Evolutionary conservation across 192 early-diverging fungal genomes (phyloP).

Genomic region (Podila horticola): DNA sequence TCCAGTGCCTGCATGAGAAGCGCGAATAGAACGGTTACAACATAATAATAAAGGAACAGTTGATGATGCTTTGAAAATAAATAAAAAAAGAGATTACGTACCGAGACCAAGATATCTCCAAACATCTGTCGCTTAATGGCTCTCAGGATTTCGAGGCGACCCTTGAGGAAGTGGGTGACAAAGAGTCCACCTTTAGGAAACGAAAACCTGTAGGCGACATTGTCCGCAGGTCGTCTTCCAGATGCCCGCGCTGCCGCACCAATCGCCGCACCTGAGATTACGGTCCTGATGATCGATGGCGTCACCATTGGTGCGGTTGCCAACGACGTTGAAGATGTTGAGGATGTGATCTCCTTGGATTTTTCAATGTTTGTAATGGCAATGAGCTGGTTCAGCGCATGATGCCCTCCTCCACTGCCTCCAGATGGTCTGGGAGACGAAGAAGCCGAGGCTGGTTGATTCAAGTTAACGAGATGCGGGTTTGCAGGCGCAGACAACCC

Average conservation of each 20-base stretch:
- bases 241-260: slow-evolving; percentile 5
- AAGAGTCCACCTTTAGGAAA: slow-evolving; percentile 54
- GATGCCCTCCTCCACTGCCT: slow-evolving; percentile 7
- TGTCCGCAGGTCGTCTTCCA: slow-evolving; percentile 21
- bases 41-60: neutral
- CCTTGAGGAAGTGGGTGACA: slow-evolving; percentile 55
- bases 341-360: slow-evolving; percentile 17
- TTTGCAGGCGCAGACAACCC: slow-evolving; percentile 36
- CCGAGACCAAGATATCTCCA: slow-evolving; percentile 56
- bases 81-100: neutral
- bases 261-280: neutral
- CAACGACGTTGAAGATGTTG: neutral
- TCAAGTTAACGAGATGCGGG: slow-evolving; percentile 41
- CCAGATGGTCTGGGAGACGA: neutral
- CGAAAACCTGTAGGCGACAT: slow-evolving; percentile 54
- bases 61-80: neutral
- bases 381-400: slow-evolving; percentile 46
- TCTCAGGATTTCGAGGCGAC: slow-evolving; percentile 55
- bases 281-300: neutral
- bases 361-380: slow-evolving; percentile 32
- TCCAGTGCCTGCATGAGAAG: slow-evolving; percentile 30
- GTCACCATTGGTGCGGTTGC: neutral
- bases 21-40: neutral
- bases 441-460: slow-evolving; percentile 3
- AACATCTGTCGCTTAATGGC: slow-evolving; percentile 54